Base-by-base conservation (phyloP, 2,329 filamentous ascomycete species). In the Metarhizium brunneum region DNA sequence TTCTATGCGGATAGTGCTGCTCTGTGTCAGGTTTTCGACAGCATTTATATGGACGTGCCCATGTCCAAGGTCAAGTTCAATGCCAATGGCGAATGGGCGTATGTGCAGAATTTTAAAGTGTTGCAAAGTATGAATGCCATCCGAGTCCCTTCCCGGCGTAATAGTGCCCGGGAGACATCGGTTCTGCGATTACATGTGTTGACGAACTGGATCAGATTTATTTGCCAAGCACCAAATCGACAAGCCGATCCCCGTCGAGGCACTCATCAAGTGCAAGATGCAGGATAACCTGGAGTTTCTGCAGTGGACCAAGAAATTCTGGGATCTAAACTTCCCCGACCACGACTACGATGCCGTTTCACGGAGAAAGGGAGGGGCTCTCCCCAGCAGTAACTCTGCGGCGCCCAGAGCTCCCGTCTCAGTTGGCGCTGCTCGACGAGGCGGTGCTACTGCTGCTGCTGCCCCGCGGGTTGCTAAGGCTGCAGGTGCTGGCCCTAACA, bases 281-380 rank as follows among this genome's bases (percentile, higher is more conserved):
- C 94, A 99, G 81, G 94, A 99, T 74, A 99, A 99, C 77, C 88
- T 99, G 65, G 94, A 97, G 70, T 99, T 99, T 72, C 80, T 99
- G 58, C 94, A 99, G 76, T 99, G 91, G 88, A 86, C 86, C 57
- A 99, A 99, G 82, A 81, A 82, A 64, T 96, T 91, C 78, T 99
- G 94, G 94, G 94, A 99, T 68, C 90, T 96, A 70, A 91, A 96
- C 79, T 99, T 90, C 74, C 94, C 94, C 7, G 94, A 94, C 57
- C 91, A 94, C 66, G 94, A 97, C 61, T 99, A 99, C 77, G 94
- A 99, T 69, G 90, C 94, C 11, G 81, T 95, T 30, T 79, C 80
- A 55, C 84, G 94, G 68, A 83, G 94, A 71, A 96, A 95, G 75
- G 92, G 85, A 36, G 84, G 83, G 54, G 81, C 83, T 38, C 79